phyloP scores from a whole-genome alignment of 2,329 filamentous ascomycete species.

The Neobulgaria alba region DNA sequence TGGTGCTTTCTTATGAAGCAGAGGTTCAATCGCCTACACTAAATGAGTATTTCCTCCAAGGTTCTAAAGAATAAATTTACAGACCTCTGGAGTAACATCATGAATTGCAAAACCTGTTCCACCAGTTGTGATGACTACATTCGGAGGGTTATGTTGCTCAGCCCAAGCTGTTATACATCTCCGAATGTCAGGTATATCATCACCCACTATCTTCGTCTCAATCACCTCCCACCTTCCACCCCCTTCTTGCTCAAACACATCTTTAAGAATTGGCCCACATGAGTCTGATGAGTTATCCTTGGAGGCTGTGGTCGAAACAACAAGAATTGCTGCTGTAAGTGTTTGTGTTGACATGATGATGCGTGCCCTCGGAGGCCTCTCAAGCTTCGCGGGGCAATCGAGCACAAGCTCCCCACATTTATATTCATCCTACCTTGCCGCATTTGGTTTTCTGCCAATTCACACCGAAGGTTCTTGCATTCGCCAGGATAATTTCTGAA shows the following conservation, averaged over 20 bases:
- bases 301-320: conserved; percentile 86
- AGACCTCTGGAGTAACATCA: conserved; percentile 82
- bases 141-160: conserved; percentile 53
- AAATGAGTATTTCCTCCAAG: conserved; percentile 5
- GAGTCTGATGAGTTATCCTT: conserved; percentile 72
- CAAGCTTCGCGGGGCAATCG: too few relatives aligned
- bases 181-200: conserved; percentile 69
- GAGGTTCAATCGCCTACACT: conserved; percentile 60
- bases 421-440: too few relatives aligned
- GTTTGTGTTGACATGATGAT: conserved; percentile 32
- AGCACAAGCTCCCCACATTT: too few relatives aligned
- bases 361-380: neutral
- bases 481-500: too few relatives aligned
- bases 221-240: conserved; percentile 62
- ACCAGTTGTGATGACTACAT: conserved; percentile 80
- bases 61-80: conserved; percentile 13
- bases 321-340: conserved; percentile 68
- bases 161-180: conserved; percentile 63
- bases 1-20: conserved; percentile 79
- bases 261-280: conserved; percentile 55
- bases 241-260: conserved; percentile 60
- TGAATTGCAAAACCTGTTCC: conserved; percentile 85
- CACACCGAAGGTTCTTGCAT: too few relatives aligned
- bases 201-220: conserved; percentile 68
- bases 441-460: neutral